phyloP scores from a whole-genome alignment of 768 basidiomycete genomes.

The Asterophora parasitica region DNA sequence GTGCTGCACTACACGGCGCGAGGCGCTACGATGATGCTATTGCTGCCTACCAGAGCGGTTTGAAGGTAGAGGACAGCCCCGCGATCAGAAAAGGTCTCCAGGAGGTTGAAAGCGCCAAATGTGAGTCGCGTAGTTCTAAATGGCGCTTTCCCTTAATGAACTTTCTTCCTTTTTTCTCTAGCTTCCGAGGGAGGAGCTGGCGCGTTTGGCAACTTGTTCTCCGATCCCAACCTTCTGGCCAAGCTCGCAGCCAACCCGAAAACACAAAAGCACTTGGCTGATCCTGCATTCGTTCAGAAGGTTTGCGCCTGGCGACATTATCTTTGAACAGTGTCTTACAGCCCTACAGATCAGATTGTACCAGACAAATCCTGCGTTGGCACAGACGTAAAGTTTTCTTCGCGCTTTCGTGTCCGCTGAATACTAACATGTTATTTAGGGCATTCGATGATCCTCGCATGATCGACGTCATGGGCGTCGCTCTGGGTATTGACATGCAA shows the following conservation, averaged over 20 bases:
- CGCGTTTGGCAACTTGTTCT: conserved; percentile 66
- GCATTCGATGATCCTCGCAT: conserved; percentile 81
- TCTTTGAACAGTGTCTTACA: background rate
- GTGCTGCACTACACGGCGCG: conserved; percentile 87
- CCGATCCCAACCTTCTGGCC: conserved; percentile 74
- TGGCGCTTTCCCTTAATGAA: background rate
- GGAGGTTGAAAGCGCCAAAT: conserved; percentile 83
- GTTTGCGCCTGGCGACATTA: conserved; percentile 22
- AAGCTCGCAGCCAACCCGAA: conserved; percentile 87
- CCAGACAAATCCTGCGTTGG: conserved; percentile 65
- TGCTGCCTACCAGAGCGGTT: conserved; percentile 73
- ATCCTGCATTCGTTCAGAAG: conserved; percentile 77
- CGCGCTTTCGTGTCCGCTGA: background rate
- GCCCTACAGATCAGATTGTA: conserved; percentile 51
- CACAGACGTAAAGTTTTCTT: conserved; percentile 43
- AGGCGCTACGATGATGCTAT: conserved; percentile 80
- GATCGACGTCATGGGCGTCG: conserved; percentile 88
- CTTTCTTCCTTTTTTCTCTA: background rate
- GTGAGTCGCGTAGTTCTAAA: conserved; percentile 28
- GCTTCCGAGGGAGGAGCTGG: conserved; percentile 28
- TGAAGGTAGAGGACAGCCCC: conserved; percentile 79
- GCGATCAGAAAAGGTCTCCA: conserved; percentile 82
- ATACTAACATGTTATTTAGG: conserved; percentile 24
- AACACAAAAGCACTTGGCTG: conserved; percentile 77
- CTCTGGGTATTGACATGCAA: conserved; percentile 92